These are phyloP conservation scores for Viola pubescens DNA, from an alignment of 441 rosid genomes.

Conservation along the genomic window DNA sequence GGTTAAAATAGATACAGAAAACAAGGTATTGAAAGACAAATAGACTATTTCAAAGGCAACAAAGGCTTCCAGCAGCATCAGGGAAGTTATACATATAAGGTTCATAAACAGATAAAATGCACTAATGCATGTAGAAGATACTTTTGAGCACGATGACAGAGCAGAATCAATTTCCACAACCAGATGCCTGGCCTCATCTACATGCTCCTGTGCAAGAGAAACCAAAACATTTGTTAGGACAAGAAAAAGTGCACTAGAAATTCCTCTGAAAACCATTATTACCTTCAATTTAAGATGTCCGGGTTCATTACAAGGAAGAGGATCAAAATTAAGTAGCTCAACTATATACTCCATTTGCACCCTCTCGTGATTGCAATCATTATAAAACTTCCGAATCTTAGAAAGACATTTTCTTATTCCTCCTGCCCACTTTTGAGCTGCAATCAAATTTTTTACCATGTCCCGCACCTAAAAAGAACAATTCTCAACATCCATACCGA, in stretches of 20 bases:
- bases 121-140: conserved; percentile 13
- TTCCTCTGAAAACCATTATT: conserved; percentile 15
- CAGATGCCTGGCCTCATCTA: conserved; percentile 56
- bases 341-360: conserved; percentile 39
- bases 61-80: too few relatives aligned
- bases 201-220: conserved; percentile 41
- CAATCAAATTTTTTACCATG: conserved; percentile 42
- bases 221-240: conserved; percentile 13
- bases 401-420: conserved; percentile 51
- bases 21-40: too few relatives aligned
- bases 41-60: background rate
- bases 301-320: conserved; percentile 62
- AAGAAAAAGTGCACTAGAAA: conserved; percentile 14
- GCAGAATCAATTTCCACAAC: conserved; percentile 48
- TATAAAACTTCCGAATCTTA: conserved; percentile 38
- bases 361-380: conserved; percentile 32
- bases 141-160: conserved; percentile 46
- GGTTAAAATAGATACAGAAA: conserved; percentile 2
- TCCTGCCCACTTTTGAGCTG: conserved; percentile 67
- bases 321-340: conserved; percentile 48
- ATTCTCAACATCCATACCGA: conserved; percentile 10
- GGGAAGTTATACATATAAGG: too few relatives aligned
- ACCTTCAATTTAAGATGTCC: conserved; percentile 75
- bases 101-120: too few relatives aligned
- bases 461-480: conserved; percentile 55